These are phyloP conservation scores for Penicillium sp. DNA, from an alignment of 2,329 filamentous ascomycete genomes.

Conservation along the genomic window DNA sequence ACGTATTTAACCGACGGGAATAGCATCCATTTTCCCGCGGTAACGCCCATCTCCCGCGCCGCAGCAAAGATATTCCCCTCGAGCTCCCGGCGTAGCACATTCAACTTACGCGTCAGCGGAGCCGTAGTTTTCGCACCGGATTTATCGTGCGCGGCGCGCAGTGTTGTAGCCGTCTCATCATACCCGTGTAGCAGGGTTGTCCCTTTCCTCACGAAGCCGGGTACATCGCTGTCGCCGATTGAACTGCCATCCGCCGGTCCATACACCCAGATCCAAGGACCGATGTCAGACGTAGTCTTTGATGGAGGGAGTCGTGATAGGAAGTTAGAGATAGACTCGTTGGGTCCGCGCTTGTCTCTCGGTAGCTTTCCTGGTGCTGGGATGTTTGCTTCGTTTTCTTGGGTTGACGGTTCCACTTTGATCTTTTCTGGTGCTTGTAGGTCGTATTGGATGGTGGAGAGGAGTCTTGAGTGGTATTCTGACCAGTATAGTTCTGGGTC, in stretches of 20 bases:
- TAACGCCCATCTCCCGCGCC: slow-evolving; percentile 54
- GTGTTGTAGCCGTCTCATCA: slow-evolving; percentile 42
- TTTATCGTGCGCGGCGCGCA: slow-evolving; percentile 48
- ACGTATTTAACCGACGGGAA: slow-evolving; percentile 21
- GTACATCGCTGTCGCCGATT: slow-evolving; percentile 43
- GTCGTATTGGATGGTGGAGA: slow-evolving; percentile 32
- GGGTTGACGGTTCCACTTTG: not conserved
- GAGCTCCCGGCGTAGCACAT: slow-evolving; percentile 40
- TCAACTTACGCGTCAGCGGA: slow-evolving; percentile 35
- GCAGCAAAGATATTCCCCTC: slow-evolving; percentile 54
- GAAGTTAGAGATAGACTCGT: slow-evolving; percentile 61
- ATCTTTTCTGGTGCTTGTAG: not conserved
- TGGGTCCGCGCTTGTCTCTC: slow-evolving; percentile 30
- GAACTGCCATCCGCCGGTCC: no score
- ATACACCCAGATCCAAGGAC: slow-evolving; percentile 67
- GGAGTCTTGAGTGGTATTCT: slow-evolving; percentile 24
- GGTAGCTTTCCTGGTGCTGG: slow-evolving; percentile 1
- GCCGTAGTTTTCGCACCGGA: slow-evolving; percentile 32
- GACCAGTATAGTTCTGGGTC: slow-evolving; percentile 49
- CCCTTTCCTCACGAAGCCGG: slow-evolving; percentile 50
- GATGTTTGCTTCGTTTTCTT: not conserved
- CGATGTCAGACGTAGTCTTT: slow-evolving; percentile 47
- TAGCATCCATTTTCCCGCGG: slow-evolving; percentile 56
- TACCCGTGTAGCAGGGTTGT: slow-evolving; percentile 50
- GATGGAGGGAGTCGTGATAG: slow-evolving; percentile 62